Evolutionary conservation across 2,329 filamentous ascomycete genomes (phyloP).

Genomic region (Dactylella cylindrospora): DNA sequence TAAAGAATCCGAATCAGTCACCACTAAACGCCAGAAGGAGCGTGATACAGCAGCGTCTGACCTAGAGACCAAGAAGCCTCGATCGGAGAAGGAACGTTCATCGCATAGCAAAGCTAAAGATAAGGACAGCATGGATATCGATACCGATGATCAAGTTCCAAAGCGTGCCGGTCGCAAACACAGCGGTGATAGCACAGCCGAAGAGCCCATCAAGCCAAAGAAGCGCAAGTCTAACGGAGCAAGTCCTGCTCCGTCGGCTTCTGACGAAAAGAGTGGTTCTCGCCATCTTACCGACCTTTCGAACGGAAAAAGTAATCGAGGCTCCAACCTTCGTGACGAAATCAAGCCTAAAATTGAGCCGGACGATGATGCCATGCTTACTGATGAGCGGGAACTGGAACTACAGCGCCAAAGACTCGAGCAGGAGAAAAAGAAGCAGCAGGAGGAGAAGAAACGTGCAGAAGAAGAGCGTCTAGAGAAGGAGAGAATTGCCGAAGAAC

Average conservation of each 20-base stretch:
- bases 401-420: constrained; percentile 28
- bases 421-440: constrained; percentile 15
- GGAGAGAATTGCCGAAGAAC: constrained; percentile 12
- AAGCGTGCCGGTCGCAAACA: constrained; percentile 30
- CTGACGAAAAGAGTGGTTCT: constrained; percentile 21
- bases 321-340: constrained; percentile 29
- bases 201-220: constrained; percentile 14
- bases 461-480: constrained; percentile 28
- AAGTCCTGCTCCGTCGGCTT: constrained; percentile 18
- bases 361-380: constrained; percentile 26
- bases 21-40: constrained; percentile 25
- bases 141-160: constrained; percentile 13
- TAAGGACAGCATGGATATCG: constrained; percentile 37
- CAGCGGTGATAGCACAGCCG: constrained; percentile 20
- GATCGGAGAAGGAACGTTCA: constrained; percentile 16
- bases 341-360: constrained; percentile 26
- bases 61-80: constrained; percentile 33
- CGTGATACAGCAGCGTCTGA: constrained; percentile 27
- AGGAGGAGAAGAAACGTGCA: constrained; percentile 18
- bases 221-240: constrained; percentile 33
- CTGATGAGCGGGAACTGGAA: constrained; percentile 29
- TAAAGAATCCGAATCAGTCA: constrained; percentile 15
- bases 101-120: constrained; percentile 16
- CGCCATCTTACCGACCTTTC: constrained; percentile 31
- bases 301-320: constrained; percentile 39